Conservation (phyloP, 2,329 filamentous ascomycete species). For the Xylariaceae sp. region DNA sequence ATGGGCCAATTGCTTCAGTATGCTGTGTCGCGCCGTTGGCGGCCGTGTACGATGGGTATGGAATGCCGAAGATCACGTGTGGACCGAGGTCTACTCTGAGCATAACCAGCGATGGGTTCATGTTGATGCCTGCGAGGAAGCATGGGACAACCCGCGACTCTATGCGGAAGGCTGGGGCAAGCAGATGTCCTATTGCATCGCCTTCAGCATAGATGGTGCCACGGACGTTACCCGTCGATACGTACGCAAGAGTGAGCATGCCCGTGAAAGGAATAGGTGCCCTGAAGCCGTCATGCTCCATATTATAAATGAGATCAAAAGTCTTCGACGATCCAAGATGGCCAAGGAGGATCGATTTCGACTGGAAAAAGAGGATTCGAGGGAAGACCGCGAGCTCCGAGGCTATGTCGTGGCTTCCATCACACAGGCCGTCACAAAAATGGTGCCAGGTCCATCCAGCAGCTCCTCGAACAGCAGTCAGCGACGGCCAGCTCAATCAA, state of each 20-base stretch:
- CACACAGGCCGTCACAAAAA: slow-evolving; percentile 64
- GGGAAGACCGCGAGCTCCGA: slow-evolving; percentile 69
- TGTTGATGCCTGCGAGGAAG: slow-evolving; percentile 88
- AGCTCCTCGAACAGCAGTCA: slow-evolving; percentile 20
- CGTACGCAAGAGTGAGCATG: slow-evolving; percentile 66
- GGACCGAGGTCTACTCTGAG: slow-evolving; percentile 95
- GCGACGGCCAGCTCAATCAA: slow-evolving; percentile 3
- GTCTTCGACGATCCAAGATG: slow-evolving; percentile 76
- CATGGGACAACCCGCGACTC: slow-evolving; percentile 88
- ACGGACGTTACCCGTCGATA: slow-evolving; percentile 63
- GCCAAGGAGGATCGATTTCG: slow-evolving; percentile 78
- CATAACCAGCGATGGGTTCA: slow-evolving; percentile 95
- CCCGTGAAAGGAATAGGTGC: slow-evolving; percentile 69
- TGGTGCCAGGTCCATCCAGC: slow-evolving; percentile 48
- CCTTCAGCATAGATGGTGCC: slow-evolving; percentile 84
- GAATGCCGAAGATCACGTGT: slow-evolving; percentile 96
- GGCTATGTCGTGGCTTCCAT: slow-evolving; percentile 69
- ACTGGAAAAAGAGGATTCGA: slow-evolving; percentile 72
- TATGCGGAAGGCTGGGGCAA: slow-evolving; percentile 95
- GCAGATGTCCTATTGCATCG: slow-evolving; percentile 95
- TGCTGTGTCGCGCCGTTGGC: slow-evolving; percentile 91
- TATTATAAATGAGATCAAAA: slow-evolving; percentile 87
- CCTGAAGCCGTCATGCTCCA: slow-evolving; percentile 87
- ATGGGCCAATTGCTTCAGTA: slow-evolving; percentile 98
- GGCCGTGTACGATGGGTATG: slow-evolving; percentile 93